Conservation (phyloP, 305 asterid genomes). For the Striga hermonthica region DNA sequence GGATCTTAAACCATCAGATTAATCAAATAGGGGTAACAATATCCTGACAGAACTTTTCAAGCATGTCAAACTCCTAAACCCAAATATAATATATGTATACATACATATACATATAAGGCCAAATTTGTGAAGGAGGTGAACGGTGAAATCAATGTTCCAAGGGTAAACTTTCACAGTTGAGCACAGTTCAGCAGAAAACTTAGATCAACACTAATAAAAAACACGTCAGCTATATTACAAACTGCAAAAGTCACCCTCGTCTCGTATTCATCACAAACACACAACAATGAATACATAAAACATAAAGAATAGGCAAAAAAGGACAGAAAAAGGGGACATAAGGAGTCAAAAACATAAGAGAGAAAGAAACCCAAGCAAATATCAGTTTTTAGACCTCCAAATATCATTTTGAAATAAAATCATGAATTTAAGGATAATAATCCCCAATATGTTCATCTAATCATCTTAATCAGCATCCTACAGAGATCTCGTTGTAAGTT, state of each 20-base stretch:
- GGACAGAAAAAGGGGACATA: neutral
- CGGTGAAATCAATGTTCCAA: conserved; percentile 12
- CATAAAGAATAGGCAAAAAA: neutral
- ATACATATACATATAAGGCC: neutral
- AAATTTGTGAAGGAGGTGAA: conserved; percentile 11
- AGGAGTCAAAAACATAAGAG: conserved; percentile 1
- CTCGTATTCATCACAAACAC: conserved; percentile 12
- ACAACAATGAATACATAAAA: neutral
- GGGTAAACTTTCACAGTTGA: conserved; percentile 15
- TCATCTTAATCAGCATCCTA: conserved; percentile 23
- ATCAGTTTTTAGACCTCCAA: conserved; percentile 1
- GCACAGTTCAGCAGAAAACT: neutral
- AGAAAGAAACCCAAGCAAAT: neutral
- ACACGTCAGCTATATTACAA: conserved; percentile 4
- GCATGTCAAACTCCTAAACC: conserved; percentile 11
- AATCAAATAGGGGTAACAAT: conserved; percentile 5
- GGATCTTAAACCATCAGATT: conserved; percentile 23
- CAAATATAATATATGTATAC: no score
- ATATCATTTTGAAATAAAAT: neutral
- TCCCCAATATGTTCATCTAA: conserved; percentile 13
- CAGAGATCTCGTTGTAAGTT: neutral
- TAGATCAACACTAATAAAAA: no score
- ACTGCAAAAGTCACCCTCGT: conserved; percentile 11
- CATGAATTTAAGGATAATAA: conserved; percentile 15
- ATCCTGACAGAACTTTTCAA: conserved; percentile 17